Conservation (phyloP, 371 early-diverging fungal species). For the Capillidium heterosporum region DNA sequence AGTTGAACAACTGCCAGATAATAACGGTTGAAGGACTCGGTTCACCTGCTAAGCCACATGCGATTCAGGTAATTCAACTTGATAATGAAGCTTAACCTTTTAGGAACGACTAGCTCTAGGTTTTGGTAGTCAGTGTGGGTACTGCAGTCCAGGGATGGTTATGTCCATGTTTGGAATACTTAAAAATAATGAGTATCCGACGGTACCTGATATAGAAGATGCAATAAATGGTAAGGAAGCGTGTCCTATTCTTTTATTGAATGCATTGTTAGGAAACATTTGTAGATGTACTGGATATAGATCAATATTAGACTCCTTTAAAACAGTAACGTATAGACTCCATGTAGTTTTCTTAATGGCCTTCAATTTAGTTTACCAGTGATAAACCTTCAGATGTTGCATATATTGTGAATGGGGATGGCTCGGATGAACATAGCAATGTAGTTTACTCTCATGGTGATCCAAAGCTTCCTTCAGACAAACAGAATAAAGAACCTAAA, state of each 20-base stretch:
- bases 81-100: neutral
- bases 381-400: neutral
- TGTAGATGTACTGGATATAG: constrained; percentile 73
- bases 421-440: neutral
- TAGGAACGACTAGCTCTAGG: constrained; percentile 32
- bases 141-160: constrained; percentile 67
- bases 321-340: constrained; percentile 17
- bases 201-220: constrained; percentile 48
- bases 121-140: constrained; percentile 59
- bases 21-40: constrained; percentile 65
- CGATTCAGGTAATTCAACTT: constrained; percentile 8
- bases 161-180: constrained; percentile 58
- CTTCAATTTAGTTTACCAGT: neutral
- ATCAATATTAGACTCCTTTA: constrained; percentile 60
- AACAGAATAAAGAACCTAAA: neutral
- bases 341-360: neutral
- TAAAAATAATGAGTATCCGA: constrained; percentile 37
- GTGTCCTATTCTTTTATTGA: neutral
- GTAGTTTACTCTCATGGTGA: neutral
- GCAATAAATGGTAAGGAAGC: constrained; percentile 38
- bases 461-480: too few species aligned
- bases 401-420: neutral
- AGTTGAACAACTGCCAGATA: constrained; percentile 54
- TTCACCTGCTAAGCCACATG: constrained; percentile 35
- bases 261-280: constrained; percentile 10